Percentiles rank a stretch among this genome's conserved stretches.
Evolutionary conservation across 345 rosid genomes (phyloP).

Genomic region (Ceriops tagal): DNA sequence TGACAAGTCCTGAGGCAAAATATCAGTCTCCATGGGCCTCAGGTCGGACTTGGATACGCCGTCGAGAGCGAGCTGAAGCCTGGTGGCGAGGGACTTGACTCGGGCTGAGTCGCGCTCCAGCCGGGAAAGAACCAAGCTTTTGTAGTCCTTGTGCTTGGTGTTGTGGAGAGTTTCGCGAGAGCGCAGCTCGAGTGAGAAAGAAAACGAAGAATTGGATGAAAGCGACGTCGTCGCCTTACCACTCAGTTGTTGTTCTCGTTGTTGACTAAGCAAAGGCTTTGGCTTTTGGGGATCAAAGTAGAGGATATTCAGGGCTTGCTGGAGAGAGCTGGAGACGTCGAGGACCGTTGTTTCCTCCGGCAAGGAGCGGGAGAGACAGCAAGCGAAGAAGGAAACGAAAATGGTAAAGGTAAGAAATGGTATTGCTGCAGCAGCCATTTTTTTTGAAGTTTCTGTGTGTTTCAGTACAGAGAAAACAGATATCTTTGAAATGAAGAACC

Average conservation of each 20-base stretch:
- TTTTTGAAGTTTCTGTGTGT: not conserved
- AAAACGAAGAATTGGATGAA: slow-evolving; percentile 26
- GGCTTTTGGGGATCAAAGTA: slow-evolving; percentile 36
- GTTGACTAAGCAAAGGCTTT: not conserved
- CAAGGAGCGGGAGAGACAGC: slow-evolving; percentile 36
- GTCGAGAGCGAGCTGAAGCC: slow-evolving; percentile 42
- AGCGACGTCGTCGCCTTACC: not conserved
- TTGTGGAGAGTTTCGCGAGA: slow-evolving; percentile 53
- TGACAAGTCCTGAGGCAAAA: slow-evolving; percentile 46
- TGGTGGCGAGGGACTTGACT: slow-evolving; percentile 41
- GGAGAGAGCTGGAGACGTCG: slow-evolving; percentile 50
- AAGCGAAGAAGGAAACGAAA: slow-evolving; percentile 12
- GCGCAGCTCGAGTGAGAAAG: slow-evolving; percentile 48
- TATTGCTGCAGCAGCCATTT: slow-evolving; percentile 3
- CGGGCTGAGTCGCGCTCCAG: slow-evolving; percentile 78
- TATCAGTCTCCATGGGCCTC: slow-evolving; percentile 38
- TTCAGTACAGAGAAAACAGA: too few relatives aligned
- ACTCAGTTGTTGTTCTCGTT: not conserved
- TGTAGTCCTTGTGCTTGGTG: slow-evolving; percentile 52
- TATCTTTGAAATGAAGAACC: too few relatives aligned
- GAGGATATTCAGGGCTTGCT: slow-evolving; percentile 42
- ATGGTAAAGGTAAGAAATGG: slow-evolving; percentile 12
- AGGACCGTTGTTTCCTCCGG: slow-evolving; percentile 25
- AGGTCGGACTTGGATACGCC: slow-evolving; percentile 50
- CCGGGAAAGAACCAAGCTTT: slow-evolving; percentile 49